These are phyloP conservation scores for Acephala macrosclerotiorum DNA, from an alignment of 2,329 filamentous ascomycete species.

Conservation along the genomic window DNA sequence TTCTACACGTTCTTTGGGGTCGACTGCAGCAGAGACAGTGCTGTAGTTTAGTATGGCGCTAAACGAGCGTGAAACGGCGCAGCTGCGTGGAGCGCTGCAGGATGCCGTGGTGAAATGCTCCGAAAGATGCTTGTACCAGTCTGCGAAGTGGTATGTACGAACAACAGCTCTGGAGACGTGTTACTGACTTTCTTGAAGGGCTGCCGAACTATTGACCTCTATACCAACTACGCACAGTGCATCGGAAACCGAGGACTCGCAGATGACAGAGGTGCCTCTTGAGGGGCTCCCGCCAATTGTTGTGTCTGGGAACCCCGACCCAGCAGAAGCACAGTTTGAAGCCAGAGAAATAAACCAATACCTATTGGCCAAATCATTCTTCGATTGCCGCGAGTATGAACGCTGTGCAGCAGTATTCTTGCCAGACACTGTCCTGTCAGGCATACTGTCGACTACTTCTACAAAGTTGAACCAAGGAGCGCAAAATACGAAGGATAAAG, in stretches of 20 bases:
- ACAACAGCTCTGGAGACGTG: neutral
- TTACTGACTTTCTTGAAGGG: slow-evolving; percentile 62
- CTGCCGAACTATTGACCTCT: slow-evolving; percentile 89
- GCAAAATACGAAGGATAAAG: slow-evolving; percentile 63
- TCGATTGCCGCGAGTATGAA: slow-evolving; percentile 94
- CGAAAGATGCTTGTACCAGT: slow-evolving; percentile 93
- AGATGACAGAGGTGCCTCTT: slow-evolving; percentile 61
- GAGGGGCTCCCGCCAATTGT: slow-evolving; percentile 58
- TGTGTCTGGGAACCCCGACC: slow-evolving; percentile 66
- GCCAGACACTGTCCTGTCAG: slow-evolving; percentile 78
- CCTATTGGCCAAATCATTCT: slow-evolving; percentile 90
- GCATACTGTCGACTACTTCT: slow-evolving; percentile 59
- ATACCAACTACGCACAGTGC: slow-evolving; percentile 65
- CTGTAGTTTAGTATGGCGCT: slow-evolving; percentile 44
- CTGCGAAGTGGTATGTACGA: slow-evolving; percentile 83
- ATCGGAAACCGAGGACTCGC: slow-evolving; percentile 62
- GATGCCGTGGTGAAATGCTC: slow-evolving; percentile 90
- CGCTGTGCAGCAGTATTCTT: slow-evolving; percentile 90
- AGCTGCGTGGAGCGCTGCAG: slow-evolving; percentile 70
- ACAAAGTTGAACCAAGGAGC: slow-evolving; percentile 47
- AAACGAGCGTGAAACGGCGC: slow-evolving; percentile 62
- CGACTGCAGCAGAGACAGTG: neutral
- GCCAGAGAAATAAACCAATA: slow-evolving; percentile 82
- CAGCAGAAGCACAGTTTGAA: slow-evolving; percentile 78
- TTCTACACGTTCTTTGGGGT: neutral